These are phyloP conservation scores for Backusella liffmaniae DNA, from an alignment of 192 early-diverging fungal genomes.

Conservation along the genomic window DNA sequence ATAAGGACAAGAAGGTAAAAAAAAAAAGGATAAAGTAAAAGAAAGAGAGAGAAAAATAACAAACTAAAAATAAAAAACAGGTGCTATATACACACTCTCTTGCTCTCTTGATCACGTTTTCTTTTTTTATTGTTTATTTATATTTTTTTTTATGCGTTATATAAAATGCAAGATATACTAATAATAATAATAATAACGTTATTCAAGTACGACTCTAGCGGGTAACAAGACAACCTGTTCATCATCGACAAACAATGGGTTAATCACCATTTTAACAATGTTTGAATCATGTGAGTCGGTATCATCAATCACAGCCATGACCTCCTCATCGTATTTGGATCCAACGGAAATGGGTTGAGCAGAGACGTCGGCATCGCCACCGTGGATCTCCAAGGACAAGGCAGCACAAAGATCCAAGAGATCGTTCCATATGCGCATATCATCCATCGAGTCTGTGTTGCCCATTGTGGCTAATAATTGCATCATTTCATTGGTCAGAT, in stretches of 20 bases:
- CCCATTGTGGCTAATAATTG: slow-evolving; percentile 7
- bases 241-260: slow-evolving; percentile 38
- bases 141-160: not conserved
- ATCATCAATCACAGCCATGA: slow-evolving; percentile 30
- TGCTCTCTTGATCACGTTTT: slow-evolving; percentile 4
- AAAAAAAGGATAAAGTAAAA: not conserved
- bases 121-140: not conserved
- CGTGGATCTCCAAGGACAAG: slow-evolving; percentile 38
- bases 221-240: slow-evolving; percentile 28
- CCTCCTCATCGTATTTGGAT: slow-evolving; percentile 29
- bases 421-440: slow-evolving; percentile 18
- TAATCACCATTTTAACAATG: slow-evolving; percentile 29
- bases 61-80: not conserved
- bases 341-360: slow-evolving; percentile 29
- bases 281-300: slow-evolving; percentile 14
- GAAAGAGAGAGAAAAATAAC: not conserved
- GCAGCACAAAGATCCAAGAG: slow-evolving; percentile 20
- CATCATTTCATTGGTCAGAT: slow-evolving; percentile 12
- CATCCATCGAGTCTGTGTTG: slow-evolving; percentile 1
- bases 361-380: slow-evolving; percentile 34
- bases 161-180: not conserved
- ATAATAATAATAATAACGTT: not conserved
- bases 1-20: not conserved
- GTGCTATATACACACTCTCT: not conserved
- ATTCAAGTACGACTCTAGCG: slow-evolving; percentile 35